These are phyloP conservation scores for thale cress (Arabidopsis thaliana) DNA, from an alignment of 345 rosid genomes.

Conservation along the genomic window DNA sequence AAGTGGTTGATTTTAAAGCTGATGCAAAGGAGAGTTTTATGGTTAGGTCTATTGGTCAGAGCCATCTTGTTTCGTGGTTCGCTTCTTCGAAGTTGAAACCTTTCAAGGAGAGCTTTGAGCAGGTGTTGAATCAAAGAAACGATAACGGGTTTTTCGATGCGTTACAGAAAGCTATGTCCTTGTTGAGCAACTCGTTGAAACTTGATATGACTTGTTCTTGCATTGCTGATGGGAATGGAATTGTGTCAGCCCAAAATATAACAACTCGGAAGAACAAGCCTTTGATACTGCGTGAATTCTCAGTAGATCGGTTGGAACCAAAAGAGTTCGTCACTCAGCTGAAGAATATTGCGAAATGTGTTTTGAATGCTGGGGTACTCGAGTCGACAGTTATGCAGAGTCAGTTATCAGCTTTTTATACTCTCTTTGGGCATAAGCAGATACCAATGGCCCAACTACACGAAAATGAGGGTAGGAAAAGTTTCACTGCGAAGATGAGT, in stretches of 20 bases:
- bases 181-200: slow-evolving; percentile 60
- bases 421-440: slow-evolving; percentile 58
- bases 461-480: slow-evolving; percentile 42
- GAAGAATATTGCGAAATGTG: slow-evolving; percentile 56
- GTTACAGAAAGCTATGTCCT: slow-evolving; percentile 68
- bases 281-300: slow-evolving; percentile 45
- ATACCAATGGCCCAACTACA: slow-evolving; percentile 57
- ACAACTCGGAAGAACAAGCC: slow-evolving; percentile 46
- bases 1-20: slow-evolving; percentile 54
- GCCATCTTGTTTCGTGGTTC: slow-evolving; percentile 60
- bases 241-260: not conserved
- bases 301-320: slow-evolving; percentile 56
- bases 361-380: slow-evolving; percentile 51
- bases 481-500: slow-evolving; percentile 44
- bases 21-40: slow-evolving; percentile 46
- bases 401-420: slow-evolving; percentile 62
- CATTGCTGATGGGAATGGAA: slow-evolving; percentile 40
- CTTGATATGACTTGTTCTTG: slow-evolving; percentile 68
- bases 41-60: slow-evolving; percentile 60
- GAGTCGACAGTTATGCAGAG: slow-evolving; percentile 55
- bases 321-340: slow-evolving; percentile 57
- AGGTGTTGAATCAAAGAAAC: slow-evolving; percentile 49
- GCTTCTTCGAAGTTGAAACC: slow-evolving; percentile 63
- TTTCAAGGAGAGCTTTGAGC: slow-evolving; percentile 64
- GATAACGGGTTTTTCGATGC: slow-evolving; percentile 60